Conservation (phyloP, 2,329 filamentous ascomycete species). For the Paecilomyces sp. region DNA sequence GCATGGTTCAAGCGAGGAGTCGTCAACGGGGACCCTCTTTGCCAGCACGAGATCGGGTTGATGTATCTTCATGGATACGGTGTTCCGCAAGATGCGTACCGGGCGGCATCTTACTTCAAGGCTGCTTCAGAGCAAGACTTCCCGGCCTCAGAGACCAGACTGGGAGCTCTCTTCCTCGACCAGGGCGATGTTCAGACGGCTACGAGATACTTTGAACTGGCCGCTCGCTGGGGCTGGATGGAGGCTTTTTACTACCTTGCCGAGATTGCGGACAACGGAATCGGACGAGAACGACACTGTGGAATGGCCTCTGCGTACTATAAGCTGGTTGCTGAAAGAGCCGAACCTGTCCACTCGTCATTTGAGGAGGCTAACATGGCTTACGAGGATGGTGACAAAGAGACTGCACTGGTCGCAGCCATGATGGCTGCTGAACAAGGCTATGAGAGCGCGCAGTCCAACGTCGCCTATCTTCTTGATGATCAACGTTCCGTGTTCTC, state of each 20-base stretch:
- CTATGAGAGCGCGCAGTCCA: constrained; percentile 82
- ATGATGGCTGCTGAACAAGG: constrained; percentile 89
- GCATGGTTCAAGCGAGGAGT: constrained; percentile 80
- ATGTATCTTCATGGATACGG: constrained; percentile 78
- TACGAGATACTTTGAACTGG: constrained; percentile 80
- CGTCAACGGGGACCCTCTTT: constrained; percentile 68
- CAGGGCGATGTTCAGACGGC: constrained; percentile 78
- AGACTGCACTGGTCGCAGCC: constrained; percentile 72
- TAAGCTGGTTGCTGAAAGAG: constrained; percentile 68
- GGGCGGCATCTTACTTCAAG: constrained; percentile 69
- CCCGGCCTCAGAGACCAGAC: constrained; percentile 70
- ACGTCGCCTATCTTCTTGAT: constrained; percentile 81
- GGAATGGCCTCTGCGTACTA: constrained; percentile 73
- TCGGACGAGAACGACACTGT: constrained; percentile 74
- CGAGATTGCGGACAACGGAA: constrained; percentile 73
- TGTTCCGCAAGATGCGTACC: constrained; percentile 59
- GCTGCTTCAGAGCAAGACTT: constrained; percentile 76
- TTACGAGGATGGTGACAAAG: constrained; percentile 69
- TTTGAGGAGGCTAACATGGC: constrained; percentile 79
- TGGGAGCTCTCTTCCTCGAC: constrained; percentile 79
- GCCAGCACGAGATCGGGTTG: constrained; percentile 74
- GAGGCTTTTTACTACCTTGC: constrained; percentile 90
- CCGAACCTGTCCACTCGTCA: constrained; percentile 66
- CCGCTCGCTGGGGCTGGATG: constrained; percentile 72
- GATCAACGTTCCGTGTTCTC: constrained; percentile 58